Percentiles rank a stretch among this genome's conserved stretches.
Evolutionary conservation across 2,329 filamentous ascomycete species (phyloP).

Genomic region (Ophiocordyceps robertsii): DNA sequence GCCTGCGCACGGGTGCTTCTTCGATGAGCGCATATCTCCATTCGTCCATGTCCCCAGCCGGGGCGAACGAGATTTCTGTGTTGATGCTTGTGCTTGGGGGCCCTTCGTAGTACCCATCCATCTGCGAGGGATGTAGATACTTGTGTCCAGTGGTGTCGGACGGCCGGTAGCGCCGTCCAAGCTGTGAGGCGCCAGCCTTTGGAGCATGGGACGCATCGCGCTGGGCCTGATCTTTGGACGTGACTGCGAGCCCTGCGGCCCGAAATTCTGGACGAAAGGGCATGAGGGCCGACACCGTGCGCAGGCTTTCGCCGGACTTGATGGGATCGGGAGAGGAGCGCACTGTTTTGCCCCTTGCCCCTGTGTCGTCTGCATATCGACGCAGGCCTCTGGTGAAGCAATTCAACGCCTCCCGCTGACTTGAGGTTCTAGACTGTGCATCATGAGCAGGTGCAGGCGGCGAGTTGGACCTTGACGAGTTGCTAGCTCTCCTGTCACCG

Average conservation of each 20-base stretch:
- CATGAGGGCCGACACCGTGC: slow-evolving; percentile 38
- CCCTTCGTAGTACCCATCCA: slow-evolving; percentile 15
- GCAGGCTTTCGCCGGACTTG: slow-evolving; percentile 28
- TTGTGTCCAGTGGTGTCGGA: not conserved
- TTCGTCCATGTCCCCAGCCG: slow-evolving; percentile 15
- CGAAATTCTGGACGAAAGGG: slow-evolving; percentile 40
- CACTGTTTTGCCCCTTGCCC: slow-evolving; percentile 21
- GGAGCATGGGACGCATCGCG: slow-evolving; percentile 7
- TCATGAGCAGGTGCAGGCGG: slow-evolving; percentile 1
- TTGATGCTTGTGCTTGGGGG: slow-evolving; percentile 11
- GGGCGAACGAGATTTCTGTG: slow-evolving; percentile 18
- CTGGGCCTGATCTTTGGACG: slow-evolving; percentile 32
- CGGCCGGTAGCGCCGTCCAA: slow-evolving; percentile 1
- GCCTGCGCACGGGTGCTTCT: slow-evolving; percentile 11
- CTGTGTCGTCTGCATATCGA: slow-evolving; percentile 18
- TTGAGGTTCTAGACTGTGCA: slow-evolving; percentile 27
- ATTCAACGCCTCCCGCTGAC: slow-evolving; percentile 26
- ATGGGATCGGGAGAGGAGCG: slow-evolving; percentile 25
- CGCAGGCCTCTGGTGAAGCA: slow-evolving; percentile 18
- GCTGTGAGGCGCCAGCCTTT: slow-evolving; percentile 5
- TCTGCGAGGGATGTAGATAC: slow-evolving; percentile 8
- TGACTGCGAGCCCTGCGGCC: slow-evolving; percentile 41
- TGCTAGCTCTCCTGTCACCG: slow-evolving; percentile 1
- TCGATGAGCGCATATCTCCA: slow-evolving; percentile 21
- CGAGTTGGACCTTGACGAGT: not conserved